phyloP scores from a whole-genome alignment of 495 filamentous ascomycete species.

The Clohesyomyces aquaticus region DNA sequence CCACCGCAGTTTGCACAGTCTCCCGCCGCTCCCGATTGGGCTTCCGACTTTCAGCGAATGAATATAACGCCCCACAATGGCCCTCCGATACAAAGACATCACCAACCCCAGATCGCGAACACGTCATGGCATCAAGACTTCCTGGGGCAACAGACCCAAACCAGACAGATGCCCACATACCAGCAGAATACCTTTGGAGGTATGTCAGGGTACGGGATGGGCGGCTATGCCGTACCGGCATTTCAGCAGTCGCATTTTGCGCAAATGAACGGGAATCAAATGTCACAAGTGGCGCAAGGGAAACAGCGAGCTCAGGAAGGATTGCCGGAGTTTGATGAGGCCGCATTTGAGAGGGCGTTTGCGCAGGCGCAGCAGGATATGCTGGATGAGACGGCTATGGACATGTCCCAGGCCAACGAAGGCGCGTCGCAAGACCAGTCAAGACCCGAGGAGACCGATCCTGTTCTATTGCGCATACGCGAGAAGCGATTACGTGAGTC shows the following conservation, averaged over 20 bases:
- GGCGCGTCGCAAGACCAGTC: not conserved
- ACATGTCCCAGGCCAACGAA: not conserved
- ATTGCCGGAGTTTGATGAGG: slow-evolving; percentile 57
- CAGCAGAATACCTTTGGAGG: slow-evolving; percentile 25
- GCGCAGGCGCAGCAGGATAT: slow-evolving; percentile 48
- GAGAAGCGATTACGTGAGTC: slow-evolving; percentile 29
- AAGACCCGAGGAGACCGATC: slow-evolving; percentile 22
- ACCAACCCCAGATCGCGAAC: slow-evolving; percentile 18
- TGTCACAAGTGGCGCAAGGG: slow-evolving; percentile 32
- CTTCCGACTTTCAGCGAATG: slow-evolving; percentile 49
- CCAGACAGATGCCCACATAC: slow-evolving; percentile 12
- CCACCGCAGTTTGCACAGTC: slow-evolving; percentile 32
- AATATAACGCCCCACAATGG: slow-evolving; percentile 37
- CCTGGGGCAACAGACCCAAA: slow-evolving; percentile 28
- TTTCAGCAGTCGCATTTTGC: slow-evolving; percentile 17
- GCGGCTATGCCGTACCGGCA: slow-evolving; percentile 15
- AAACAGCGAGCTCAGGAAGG: slow-evolving; percentile 34
- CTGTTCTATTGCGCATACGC: slow-evolving; percentile 26
- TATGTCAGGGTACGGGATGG: slow-evolving; percentile 28
- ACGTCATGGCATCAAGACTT: slow-evolving; percentile 47
- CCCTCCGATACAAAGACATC: slow-evolving; percentile 36
- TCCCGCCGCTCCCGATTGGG: slow-evolving; percentile 43
- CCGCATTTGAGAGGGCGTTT: slow-evolving; percentile 68
- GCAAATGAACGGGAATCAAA: not conserved
- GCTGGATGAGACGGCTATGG: slow-evolving; percentile 10